Conservation (phyloP, 805 yeast genomes). For the Starmerella bacillaris region DNA sequence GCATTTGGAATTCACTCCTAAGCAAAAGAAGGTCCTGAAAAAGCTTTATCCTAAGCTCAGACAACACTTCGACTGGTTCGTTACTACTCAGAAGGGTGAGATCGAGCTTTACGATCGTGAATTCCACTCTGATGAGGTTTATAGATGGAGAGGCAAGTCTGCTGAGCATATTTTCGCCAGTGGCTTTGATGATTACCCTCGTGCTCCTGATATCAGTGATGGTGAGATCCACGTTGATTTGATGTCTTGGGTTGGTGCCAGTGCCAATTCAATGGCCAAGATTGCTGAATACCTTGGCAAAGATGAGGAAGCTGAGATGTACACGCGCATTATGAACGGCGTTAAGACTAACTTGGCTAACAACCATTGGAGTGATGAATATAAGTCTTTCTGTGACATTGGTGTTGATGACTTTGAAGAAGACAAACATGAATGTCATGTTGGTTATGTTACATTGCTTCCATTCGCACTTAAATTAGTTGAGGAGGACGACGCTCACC, state of each 20-base stretch:
- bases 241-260: conserved; percentile 81
- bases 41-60: conserved; percentile 57
- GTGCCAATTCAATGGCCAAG: conserved; percentile 64
- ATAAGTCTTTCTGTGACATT: conserved; percentile 62
- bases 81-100: conserved; percentile 62
- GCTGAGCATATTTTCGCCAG: conserved; percentile 71
- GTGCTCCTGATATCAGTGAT: conserved; percentile 60
- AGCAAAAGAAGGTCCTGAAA: conserved; percentile 31
- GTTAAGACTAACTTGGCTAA: conserved; percentile 48
- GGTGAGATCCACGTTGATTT: conserved; percentile 86
- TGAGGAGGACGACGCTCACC: conserved; percentile 29
- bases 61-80: conserved; percentile 70
- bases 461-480: conserved; percentile 66
- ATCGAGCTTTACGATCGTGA: conserved; percentile 51
- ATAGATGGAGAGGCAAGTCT: conserved; percentile 89
- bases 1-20: conserved; percentile 12
- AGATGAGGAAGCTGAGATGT: conserved; percentile 40
- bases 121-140: conserved; percentile 42
- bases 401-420: conserved; percentile 59
- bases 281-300: conserved; percentile 49
- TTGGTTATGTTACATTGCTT: conserved; percentile 72
- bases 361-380: conserved; percentile 62
- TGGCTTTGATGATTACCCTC: conserved; percentile 90
- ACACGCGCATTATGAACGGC: conserved; percentile 34
- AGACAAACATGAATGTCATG: conserved; percentile 53